Evolutionary conservation across 2,329 filamentous ascomycete genomes (phyloP), one percentile per base, ranked within the genome.

Genomic region (Aspergillus fijiensis): DNA sequence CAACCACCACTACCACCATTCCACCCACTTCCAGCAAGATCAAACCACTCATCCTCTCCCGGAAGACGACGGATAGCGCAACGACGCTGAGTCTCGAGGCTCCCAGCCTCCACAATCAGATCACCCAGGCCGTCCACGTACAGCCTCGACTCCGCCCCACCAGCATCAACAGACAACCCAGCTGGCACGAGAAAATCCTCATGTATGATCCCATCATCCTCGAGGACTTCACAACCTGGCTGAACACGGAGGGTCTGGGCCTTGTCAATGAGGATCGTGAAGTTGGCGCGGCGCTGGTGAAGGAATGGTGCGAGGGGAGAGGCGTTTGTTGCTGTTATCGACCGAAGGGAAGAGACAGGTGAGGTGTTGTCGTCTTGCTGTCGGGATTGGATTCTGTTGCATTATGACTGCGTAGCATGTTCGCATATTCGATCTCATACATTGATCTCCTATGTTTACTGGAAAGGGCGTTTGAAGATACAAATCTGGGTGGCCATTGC

Each of bases 131-230:
- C 2, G 74, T 87, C 39, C 80, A 76, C 42, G 70, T 72, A 6
- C 76, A 81, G 29, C 70, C 77, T 19, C 77, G 62, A 10, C 61
- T 63, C 16, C 57, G 58, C 23, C 55, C 75, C 5, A 75, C 73
- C 9, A 72, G 82, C 9, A 35, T 33, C 5, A 47, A n/a, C 59
- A 72, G 69, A 5, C 70, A 72, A 2, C 82, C 81, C 2, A 92
- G 86, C 2, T 98, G 93, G 91, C 83, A 96, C 67, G 92, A 98
- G 76, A 96, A 92, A 77, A 97, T 99, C 51, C 80, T 98, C 5
- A 85, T 98, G 72, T 98, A 96, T 72, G 93, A 98, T 69, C 92
- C 94, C 0, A 89, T 99, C 49, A 83, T 95, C 1, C 76, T 97
- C 0, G 94, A 98, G 75, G 92, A 97, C 65, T 79, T 99, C 14